Evolutionary conservation across 1,284 basidiomycete species (phyloP).

Genomic region (Phenoliferia sp.): DNA sequence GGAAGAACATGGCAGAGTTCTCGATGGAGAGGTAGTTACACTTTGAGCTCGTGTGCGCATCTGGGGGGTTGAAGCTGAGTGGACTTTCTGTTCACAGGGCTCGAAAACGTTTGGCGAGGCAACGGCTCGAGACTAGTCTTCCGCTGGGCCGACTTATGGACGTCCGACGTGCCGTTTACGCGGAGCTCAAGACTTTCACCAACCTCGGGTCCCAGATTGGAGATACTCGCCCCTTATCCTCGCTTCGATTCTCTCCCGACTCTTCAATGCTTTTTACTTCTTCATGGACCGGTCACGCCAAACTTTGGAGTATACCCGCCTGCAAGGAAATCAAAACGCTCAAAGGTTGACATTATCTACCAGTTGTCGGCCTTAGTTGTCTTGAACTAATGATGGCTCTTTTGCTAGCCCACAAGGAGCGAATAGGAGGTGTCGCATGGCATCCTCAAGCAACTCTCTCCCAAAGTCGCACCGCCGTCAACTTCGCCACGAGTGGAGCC

Average conservation of each 20-base stretch:
- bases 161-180: conserved; percentile 80
- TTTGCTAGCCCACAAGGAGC: conserved; percentile 71
- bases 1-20: conserved; percentile 79
- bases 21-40: conserved; percentile 81
- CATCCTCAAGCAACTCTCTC: conserved; percentile 88
- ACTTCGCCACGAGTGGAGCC: conserved; percentile 85
- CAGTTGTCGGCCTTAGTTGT: neutral
- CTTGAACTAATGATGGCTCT: conserved; percentile 5
- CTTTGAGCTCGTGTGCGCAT: neutral
- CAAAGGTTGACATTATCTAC: conserved; percentile 51
- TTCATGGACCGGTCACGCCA: conserved; percentile 91
- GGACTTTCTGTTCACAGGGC: conserved; percentile 58
- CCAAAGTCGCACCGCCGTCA: conserved; percentile 63
- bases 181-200: conserved; percentile 66
- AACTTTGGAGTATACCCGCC: conserved; percentile 89
- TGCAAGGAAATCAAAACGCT: conserved; percentile 70
- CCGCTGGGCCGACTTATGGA: conserved; percentile 89
- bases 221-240: conserved; percentile 87
- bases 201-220: conserved; percentile 97
- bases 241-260: conserved; percentile 92
- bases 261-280: conserved; percentile 81
- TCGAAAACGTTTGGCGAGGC: conserved; percentile 81
- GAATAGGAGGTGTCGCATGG: conserved; percentile 94
- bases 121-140: conserved; percentile 78
- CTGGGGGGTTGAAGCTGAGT: neutral